phyloP scores from a whole-genome alignment of 768 basidiomycete species.

The Mrakia gelida region DNA sequence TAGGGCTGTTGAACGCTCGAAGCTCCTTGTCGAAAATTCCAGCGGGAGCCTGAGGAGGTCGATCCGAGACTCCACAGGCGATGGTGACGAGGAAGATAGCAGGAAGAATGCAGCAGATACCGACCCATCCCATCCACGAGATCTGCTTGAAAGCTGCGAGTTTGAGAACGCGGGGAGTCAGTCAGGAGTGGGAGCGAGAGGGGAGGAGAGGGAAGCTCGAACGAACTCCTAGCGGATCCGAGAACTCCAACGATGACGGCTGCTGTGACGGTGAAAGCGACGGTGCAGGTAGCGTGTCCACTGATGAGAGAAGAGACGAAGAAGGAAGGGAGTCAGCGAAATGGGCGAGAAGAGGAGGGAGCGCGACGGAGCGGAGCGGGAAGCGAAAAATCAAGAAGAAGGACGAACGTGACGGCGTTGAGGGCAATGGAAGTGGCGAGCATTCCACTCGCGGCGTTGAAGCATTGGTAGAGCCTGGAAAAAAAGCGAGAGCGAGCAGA shows the following conservation, averaged over 20 bases:
- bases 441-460: conserved; percentile 40
- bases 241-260: conserved; percentile 22
- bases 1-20: conserved; percentile 34
- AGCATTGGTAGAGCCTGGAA: conserved; percentile 30
- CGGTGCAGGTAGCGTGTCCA: conserved; percentile 40
- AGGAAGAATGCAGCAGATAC: conserved; percentile 34
- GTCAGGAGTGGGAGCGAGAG: not conserved
- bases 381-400: not conserved
- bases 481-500: not conserved
- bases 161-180: not conserved
- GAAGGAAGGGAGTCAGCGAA: too few relatives aligned
- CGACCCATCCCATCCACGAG: conserved; percentile 41
- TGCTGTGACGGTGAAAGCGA: conserved; percentile 40
- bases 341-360: not conserved
- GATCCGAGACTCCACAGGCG: conserved; percentile 33
- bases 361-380: conserved; percentile 20
- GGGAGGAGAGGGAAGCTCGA: conserved; percentile 37
- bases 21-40: conserved; percentile 36
- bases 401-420: conserved; percentile 40
- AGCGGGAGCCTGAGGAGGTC: conserved; percentile 39
- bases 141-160: conserved; percentile 39
- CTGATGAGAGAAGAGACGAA: too few relatives aligned
- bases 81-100: conserved; percentile 28
- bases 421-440: conserved; percentile 44
- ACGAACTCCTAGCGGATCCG: not conserved